A percentile compares a stretch with the other conserved stretches of the same genome.
Conservation (phyloP, 495 filamentous ascomycete species). For the Hyphodiscus hymeniophilus region DNA sequence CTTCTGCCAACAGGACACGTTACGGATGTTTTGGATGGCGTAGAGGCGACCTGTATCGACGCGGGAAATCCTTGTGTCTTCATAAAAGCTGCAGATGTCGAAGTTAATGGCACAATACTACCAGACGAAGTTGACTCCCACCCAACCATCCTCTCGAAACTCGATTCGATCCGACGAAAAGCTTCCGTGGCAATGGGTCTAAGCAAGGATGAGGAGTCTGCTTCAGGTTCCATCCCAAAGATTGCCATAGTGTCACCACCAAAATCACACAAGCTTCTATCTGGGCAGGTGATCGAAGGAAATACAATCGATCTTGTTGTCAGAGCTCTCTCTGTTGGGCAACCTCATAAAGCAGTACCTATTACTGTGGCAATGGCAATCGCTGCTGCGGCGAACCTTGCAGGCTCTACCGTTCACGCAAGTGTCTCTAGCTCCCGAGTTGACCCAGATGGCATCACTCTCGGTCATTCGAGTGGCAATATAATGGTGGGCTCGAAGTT, state of each 20-base stretch:
- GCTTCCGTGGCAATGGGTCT: slow-evolving; percentile 60
- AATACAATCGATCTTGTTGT: slow-evolving; percentile 22
- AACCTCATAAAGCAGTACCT: slow-evolving; percentile 58
- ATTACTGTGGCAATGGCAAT: slow-evolving; percentile 53
- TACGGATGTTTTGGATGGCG: slow-evolving; percentile 43
- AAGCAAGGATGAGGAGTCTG: slow-evolving; percentile 28
- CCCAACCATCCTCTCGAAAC: slow-evolving; percentile 33
- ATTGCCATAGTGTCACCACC: slow-evolving; percentile 51
- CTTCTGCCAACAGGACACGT: slow-evolving; percentile 55
- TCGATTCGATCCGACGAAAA: slow-evolving; percentile 53
- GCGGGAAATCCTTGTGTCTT: slow-evolving; percentile 63
- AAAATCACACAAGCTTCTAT: slow-evolving; percentile 21
- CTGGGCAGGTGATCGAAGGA: slow-evolving; percentile 21
- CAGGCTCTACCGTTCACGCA: slow-evolving; percentile 38
- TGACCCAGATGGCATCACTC: slow-evolving; percentile 32
- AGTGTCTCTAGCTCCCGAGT: slow-evolving; percentile 21
- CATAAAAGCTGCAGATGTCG: slow-evolving; percentile 44
- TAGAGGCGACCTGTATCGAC: slow-evolving; percentile 52
- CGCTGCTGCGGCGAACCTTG: slow-evolving; percentile 45
- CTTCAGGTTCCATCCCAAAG: slow-evolving; percentile 56
- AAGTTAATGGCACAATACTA: slow-evolving; percentile 38
- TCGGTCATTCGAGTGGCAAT: slow-evolving; percentile 55
- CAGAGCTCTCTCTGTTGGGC: slow-evolving; percentile 36
- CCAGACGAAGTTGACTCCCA: slow-evolving; percentile 45
- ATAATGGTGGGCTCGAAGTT: slow-evolving; percentile 26